Conservation (phyloP, 805 yeast species). For the Candida qinlingensis region DNA sequence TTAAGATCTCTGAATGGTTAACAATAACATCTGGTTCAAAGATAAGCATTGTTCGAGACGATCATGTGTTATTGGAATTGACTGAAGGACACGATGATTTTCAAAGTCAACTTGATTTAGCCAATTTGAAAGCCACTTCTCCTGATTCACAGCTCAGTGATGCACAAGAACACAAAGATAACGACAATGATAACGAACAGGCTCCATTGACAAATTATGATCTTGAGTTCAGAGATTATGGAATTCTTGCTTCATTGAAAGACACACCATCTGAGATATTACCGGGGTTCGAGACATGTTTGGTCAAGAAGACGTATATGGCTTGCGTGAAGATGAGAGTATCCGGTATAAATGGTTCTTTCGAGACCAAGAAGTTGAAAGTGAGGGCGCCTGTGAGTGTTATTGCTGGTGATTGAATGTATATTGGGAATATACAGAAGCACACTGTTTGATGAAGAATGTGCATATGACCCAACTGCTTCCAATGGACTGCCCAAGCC, state of each 20-base stretch:
- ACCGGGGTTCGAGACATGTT: background rate
- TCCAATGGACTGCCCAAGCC: slow-evolving; percentile 3
- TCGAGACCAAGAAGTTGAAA: background rate
- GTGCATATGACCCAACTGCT: background rate
- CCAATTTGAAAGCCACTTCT: background rate
- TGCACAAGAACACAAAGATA: background rate
- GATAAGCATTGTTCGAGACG: background rate
- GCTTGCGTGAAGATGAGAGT: background rate
- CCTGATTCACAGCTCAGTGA: background rate
- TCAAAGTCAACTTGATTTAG: background rate
- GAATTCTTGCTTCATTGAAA: background rate
- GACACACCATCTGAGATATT: background rate
- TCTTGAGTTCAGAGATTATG: background rate
- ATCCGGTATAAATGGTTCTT: background rate
- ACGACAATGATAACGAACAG: background rate
- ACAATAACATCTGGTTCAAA: background rate
- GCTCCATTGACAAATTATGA: background rate
- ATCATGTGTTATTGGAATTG: background rate
- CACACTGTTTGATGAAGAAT: background rate
- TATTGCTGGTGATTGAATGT: no score
- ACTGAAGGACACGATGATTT: background rate
- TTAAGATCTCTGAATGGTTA: background rate
- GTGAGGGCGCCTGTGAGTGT: background rate
- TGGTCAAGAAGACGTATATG: background rate
- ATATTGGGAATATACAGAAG: background rate